phyloP scores from a whole-genome alignment of 257 asterid genomes.

The Rauvolfia tetraphylla region DNA sequence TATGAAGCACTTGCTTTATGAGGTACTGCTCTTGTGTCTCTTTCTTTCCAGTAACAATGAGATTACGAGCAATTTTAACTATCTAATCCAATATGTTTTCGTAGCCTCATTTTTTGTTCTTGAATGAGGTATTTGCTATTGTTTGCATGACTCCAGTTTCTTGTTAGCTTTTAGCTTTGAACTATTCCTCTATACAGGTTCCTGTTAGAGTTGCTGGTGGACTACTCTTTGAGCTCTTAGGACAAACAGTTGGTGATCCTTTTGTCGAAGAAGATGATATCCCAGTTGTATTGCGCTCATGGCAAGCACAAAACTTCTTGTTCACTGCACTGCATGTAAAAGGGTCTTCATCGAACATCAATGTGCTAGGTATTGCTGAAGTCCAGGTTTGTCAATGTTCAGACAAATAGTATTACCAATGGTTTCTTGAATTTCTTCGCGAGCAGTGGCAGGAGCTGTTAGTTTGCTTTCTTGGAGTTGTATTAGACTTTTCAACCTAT shows the following conservation, averaged over 20 bases:
- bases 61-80: background rate
- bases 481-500: background rate
- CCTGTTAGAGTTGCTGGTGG: constrained; percentile 54
- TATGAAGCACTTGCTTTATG: constrained; percentile 49
- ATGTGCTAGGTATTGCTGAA: constrained; percentile 43
- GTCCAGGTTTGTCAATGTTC: constrained; percentile 40
- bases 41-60: background rate
- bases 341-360: constrained; percentile 39
- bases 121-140: background rate
- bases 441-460: background rate
- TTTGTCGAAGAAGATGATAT: constrained; percentile 38
- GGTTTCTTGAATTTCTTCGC: background rate
- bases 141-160: background rate
- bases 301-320: constrained; percentile 46
- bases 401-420: background rate
- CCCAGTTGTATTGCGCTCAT: constrained; percentile 43
- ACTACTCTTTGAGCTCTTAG: constrained; percentile 45
- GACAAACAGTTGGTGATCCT: constrained; percentile 36
- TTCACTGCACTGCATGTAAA: constrained; percentile 42
- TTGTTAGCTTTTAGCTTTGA: background rate
- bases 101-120: background rate
- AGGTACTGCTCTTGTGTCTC: constrained; percentile 27
- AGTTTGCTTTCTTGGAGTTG: background rate
- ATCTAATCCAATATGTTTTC: background rate
- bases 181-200: constrained; percentile 29